These are phyloP conservation scores for Lecanoromycetidae sp. DNA, from an alignment of 2,329 filamentous ascomycete genomes.

Conservation along the genomic window DNA sequence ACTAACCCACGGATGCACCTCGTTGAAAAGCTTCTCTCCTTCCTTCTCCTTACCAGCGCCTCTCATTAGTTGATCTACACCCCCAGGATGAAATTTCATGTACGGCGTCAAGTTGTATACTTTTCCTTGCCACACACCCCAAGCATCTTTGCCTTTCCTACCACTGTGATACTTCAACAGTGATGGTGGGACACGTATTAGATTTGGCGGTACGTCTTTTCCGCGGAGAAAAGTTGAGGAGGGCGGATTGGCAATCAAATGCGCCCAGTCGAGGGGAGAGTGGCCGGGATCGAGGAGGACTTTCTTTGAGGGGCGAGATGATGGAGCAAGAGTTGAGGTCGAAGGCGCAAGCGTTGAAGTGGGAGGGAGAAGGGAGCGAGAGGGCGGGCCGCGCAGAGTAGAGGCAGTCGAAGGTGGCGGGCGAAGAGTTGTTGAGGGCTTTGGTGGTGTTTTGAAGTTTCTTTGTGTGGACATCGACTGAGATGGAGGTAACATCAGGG, in stretches of 20 bases:
- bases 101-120: conserved; percentile 95
- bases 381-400: conserved; percentile 33
- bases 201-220: conserved; percentile 37
- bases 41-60: conserved; percentile 63
- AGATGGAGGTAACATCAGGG: conserved; percentile 11
- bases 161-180: conserved; percentile 70
- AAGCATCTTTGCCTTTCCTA: conserved; percentile 72
- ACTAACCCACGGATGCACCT: conserved; percentile 56
- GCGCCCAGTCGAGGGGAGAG: conserved; percentile 93
- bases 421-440: conserved; percentile 25
- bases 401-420: conserved; percentile 35
- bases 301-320: conserved; percentile 41
- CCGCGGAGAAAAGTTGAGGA: conserved; percentile 30
- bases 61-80: conserved; percentile 47
- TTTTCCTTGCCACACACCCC: conserved; percentile 78
- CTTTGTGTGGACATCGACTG: conserved; percentile 3
- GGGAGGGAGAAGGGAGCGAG: conserved; percentile 33
- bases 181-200: conserved; percentile 65
- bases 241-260: conserved; percentile 49
- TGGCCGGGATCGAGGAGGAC: conserved; percentile 79
- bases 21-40: conserved; percentile 48
- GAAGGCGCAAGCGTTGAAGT: conserved; percentile 27
- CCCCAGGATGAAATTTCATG: conserved; percentile 80
- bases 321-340: conserved; percentile 32
- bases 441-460: conserved; percentile 30